Base-by-base conservation (phyloP, 352 stramenopile genomes). In the Thraustotheca clavata region DNA sequence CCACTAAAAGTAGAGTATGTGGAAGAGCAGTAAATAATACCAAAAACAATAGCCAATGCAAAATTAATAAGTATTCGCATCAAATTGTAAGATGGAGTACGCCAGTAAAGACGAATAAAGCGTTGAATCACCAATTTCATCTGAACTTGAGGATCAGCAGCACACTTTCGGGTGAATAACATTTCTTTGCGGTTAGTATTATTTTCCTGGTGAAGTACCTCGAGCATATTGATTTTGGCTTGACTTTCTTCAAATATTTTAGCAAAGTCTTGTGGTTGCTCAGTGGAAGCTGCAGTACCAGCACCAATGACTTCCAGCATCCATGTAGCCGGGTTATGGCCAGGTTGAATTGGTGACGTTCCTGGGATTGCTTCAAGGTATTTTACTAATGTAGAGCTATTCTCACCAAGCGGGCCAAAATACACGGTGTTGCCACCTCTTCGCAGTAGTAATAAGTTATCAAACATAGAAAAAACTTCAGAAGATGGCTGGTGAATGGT, bases 401-500 rank as follows among this genome's bases (percentile, higher is more conserved):
- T 35, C 4, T 77, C 68, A 18, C 73, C 75, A 35, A 92, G 80
- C 49, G 77, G 59, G 38, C 75, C 75, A 49, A 69, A 74, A 50
- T 70, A 91, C 12, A 87, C 75, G 0, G 67, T 78, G 41, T 85
- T 70, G 3, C 82, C 82, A 7, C 80, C 82, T 7, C 75, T 74
- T 59, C 88, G 82, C 43, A 97, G 73, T 3, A 98, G 67, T 49
- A 97, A 76, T 0, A 96, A 55, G 27, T 83, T 81, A 71, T 97
- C 88, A 67, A 97, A 96, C 12, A 89, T 78, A 20, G 84, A 78
- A 27, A 97, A 97, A 0, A 97, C 83, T 38, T 97, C 85, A 2
- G 79, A 83, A 1, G 76, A 89, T 18, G 90, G 90, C 71, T 98
- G 91, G 69, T 98, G 92, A 70, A 98, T 98, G 12, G 88, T 97